Percentiles rank a stretch among this genome's conserved stretches.
phyloP scores from a whole-genome alignment of 2,329 filamentous ascomycete genomes.

The Ascochyta pisi region DNA sequence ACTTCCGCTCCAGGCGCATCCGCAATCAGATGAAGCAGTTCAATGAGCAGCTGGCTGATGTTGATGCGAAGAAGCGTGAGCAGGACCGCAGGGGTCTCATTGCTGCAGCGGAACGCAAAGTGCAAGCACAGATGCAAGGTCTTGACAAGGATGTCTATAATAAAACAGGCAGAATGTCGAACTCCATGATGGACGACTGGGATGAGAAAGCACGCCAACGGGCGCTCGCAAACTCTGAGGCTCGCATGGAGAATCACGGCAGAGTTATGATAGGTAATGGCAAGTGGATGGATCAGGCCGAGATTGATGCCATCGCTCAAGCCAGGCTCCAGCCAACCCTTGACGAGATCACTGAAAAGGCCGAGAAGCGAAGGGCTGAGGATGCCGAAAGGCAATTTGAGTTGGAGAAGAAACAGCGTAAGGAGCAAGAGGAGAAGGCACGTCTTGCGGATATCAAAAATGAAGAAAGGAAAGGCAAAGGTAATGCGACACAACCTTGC shows the following conservation, averaged over 20 bases:
- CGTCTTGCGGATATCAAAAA: slow-evolving; percentile 54
- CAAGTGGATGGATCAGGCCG: slow-evolving; percentile 77
- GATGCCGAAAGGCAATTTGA: slow-evolving; percentile 68
- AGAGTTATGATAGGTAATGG: slow-evolving; percentile 78
- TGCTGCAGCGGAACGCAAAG: slow-evolving; percentile 82
- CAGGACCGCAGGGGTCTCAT: slow-evolving; percentile 78
- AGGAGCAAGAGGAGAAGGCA: slow-evolving; percentile 64
- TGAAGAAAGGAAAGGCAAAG: slow-evolving; percentile 59
- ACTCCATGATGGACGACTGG: slow-evolving; percentile 76
- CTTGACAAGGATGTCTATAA: slow-evolving; percentile 84
- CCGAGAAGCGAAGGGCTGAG: slow-evolving; percentile 73
- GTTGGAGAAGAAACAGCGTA: slow-evolving; percentile 68
- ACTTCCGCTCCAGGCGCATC: slow-evolving; percentile 73
- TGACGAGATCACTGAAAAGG: slow-evolving; percentile 82
- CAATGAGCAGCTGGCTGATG: slow-evolving; percentile 69
- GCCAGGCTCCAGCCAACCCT: slow-evolving; percentile 81
- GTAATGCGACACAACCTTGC: slow-evolving; percentile 50
- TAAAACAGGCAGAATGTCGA: slow-evolving; percentile 76
- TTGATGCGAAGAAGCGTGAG: slow-evolving; percentile 76
- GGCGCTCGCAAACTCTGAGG: slow-evolving; percentile 70
- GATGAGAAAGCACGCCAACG: slow-evolving; percentile 76
- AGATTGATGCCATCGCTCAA: slow-evolving; percentile 80
- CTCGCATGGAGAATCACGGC: slow-evolving; percentile 63
- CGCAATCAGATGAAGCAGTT: slow-evolving; percentile 81
- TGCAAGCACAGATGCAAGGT: slow-evolving; percentile 75